Conservation (phyloP, 2,329 filamentous ascomycete genomes). For the Rhynchosporium secalis region DNA sequence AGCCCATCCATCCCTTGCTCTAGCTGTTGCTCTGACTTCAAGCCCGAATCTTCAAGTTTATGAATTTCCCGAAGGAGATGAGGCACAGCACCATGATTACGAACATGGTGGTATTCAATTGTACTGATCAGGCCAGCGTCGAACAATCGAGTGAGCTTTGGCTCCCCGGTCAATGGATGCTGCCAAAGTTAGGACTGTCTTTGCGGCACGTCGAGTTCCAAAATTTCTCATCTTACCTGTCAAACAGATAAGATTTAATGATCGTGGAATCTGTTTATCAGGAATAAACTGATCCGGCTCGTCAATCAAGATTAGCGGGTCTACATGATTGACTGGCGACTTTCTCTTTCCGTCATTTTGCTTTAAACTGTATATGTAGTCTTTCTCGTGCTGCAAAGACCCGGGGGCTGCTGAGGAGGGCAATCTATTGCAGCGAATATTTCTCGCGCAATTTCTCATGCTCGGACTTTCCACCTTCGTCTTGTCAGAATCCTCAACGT, state of each 20-base stretch:
- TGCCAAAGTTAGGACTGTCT: neutral
- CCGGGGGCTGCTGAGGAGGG: conserved; percentile 39
- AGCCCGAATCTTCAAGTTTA: neutral
- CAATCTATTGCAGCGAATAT: conserved; percentile 46
- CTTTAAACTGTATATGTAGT: conserved; percentile 44
- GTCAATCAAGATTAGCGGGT: conserved; percentile 44
- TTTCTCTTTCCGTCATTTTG: conserved; percentile 46
- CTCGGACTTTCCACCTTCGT: conserved; percentile 32
- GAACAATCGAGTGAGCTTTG: conserved; percentile 44
- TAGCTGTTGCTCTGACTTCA: conserved; percentile 5
- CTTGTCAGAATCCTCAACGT: conserved; percentile 17
- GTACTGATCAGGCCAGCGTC: conserved; percentile 42
- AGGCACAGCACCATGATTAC: conserved; percentile 55
- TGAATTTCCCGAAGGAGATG: conserved; percentile 29
- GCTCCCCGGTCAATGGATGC: conserved; percentile 54
- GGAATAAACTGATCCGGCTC: conserved; percentile 53
- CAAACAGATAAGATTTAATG: conserved; percentile 48
- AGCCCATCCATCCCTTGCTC: conserved; percentile 46
- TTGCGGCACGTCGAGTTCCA: neutral
- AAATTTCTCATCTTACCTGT: conserved; percentile 45
- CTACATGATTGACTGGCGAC: conserved; percentile 41
- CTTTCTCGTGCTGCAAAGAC: conserved; percentile 46
- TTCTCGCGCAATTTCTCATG: conserved; percentile 41
- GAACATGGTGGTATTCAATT: conserved; percentile 52
- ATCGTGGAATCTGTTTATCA: conserved; percentile 55